phyloP scores from a whole-genome alignment of 2,329 filamentous ascomycete genomes.

The Aspergillus felis region DNA sequence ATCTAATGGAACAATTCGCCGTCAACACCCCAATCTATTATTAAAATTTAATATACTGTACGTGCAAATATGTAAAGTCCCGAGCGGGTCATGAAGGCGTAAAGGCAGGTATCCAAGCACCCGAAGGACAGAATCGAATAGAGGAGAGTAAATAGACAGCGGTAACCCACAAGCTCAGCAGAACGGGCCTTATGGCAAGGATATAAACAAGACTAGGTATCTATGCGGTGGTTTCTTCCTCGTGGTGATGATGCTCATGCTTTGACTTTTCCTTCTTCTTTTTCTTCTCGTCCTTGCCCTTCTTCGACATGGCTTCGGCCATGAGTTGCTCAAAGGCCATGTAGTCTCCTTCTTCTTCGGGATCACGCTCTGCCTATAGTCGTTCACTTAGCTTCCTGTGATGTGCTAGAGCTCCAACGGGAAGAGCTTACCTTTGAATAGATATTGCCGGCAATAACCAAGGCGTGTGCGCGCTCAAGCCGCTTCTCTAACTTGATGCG shows the following conservation, averaged over 20 bases:
- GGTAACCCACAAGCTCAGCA: neutral
- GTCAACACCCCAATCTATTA: neutral
- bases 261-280: slow-evolving; percentile 56
- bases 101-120: neutral
- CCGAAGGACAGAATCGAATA: neutral
- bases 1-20: too few relatives aligned
- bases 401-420: neutral
- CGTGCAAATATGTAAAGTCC: neutral
- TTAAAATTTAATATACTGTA: neutral
- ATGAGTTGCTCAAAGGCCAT: slow-evolving; percentile 98
- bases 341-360: slow-evolving; percentile 96
- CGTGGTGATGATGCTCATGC: slow-evolving; percentile 20
- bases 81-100: neutral
- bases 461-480: slow-evolving; percentile 82
- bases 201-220: slow-evolving; percentile 3
- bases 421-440: slow-evolving; percentile 68
- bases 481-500: slow-evolving; percentile 79
- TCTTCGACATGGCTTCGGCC: slow-evolving; percentile 92
- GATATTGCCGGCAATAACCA: slow-evolving; percentile 84
- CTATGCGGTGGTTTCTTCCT: slow-evolving; percentile 12
- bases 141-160: neutral
- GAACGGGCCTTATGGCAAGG: neutral
- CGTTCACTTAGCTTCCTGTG: slow-evolving; percentile 10
- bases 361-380: slow-evolving; percentile 72
- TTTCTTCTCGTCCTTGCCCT: slow-evolving; percentile 74